Percentiles rank a stretch among this genome's conserved stretches.
phyloP scores from a whole-genome alignment of 1,139 yeast species.

The Pichia sp. region DNA sequence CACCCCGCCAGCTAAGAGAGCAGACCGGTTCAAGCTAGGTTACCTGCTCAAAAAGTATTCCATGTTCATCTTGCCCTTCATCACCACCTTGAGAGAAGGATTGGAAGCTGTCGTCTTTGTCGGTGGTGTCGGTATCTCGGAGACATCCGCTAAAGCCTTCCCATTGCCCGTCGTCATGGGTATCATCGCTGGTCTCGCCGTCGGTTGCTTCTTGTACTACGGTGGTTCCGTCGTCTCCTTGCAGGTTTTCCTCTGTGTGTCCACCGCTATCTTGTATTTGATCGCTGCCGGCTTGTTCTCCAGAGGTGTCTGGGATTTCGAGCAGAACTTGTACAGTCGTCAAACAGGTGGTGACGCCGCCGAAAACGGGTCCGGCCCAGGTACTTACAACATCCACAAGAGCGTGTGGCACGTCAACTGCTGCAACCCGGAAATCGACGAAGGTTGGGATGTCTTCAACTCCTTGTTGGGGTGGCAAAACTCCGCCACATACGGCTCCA shows the following conservation, averaged over 20 bases:
- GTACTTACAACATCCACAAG: slow-evolving; percentile 72
- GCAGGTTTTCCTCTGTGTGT: slow-evolving; percentile 72
- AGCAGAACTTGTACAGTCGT: slow-evolving; percentile 56
- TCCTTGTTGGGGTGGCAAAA: slow-evolving; percentile 88
- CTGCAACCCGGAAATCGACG: slow-evolving; percentile 83
- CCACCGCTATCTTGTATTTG: slow-evolving; percentile 78
- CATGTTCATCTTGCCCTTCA: slow-evolving; percentile 70
- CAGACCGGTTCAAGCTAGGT: slow-evolving; percentile 40
- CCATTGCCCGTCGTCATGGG: slow-evolving; percentile 83
- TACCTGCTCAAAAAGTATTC: slow-evolving; percentile 56
- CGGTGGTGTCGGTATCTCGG: slow-evolving; percentile 60
- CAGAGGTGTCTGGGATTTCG: slow-evolving; percentile 85
- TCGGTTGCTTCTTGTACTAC: slow-evolving; percentile 66
- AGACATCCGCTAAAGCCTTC: slow-evolving; percentile 54
- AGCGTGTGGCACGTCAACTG: slow-evolving; percentile 93
- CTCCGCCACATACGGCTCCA: slow-evolving; percentile 85
- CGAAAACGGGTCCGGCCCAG: slow-evolving; percentile 87
- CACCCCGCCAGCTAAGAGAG: slow-evolving; percentile 32
- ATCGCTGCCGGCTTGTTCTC: slow-evolving; percentile 87
- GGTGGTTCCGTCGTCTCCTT: slow-evolving; percentile 71
- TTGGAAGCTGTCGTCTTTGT: slow-evolving; percentile 83
- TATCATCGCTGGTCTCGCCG: slow-evolving; percentile 59
- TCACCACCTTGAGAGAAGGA: slow-evolving; percentile 83
- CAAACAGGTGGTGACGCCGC: slow-evolving; percentile 85
- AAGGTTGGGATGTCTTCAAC: slow-evolving; percentile 92